These are phyloP conservation scores for Claviceps sp. DNA, from an alignment of 2,329 filamentous ascomycete species.

Conservation along the genomic window DNA sequence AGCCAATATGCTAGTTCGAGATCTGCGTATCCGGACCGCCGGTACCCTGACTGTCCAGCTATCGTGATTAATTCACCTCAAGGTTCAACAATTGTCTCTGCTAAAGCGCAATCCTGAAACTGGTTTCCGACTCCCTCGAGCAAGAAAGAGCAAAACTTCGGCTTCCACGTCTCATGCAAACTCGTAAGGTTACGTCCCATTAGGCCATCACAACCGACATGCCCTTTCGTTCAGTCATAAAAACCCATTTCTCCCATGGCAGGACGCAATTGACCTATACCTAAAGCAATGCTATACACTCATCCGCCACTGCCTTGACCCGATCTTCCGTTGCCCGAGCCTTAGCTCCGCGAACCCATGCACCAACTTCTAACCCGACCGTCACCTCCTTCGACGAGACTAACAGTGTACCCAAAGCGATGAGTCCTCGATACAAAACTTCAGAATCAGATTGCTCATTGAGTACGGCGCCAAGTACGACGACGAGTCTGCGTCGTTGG, in stretches of 20 bases:
- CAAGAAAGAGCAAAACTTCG: too few species aligned
- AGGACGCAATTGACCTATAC: not conserved
- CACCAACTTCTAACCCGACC: constrained; percentile 26
- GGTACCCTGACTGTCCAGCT: too few species aligned
- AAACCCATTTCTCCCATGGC: not conserved
- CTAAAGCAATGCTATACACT: constrained; percentile 22
- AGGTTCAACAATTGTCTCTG: too few species aligned
- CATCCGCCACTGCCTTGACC: constrained; percentile 32
- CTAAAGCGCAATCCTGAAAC: too few species aligned
- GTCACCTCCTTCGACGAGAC: constrained; percentile 36
- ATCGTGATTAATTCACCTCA: too few species aligned
- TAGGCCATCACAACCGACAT: not conserved
- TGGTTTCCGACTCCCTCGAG: not conserved
- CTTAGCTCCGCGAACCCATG: constrained; percentile 29
- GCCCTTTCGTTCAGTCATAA: not conserved
- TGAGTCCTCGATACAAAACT: constrained; percentile 67
- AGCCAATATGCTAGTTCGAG: too few species aligned
- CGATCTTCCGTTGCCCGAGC: constrained; percentile 31
- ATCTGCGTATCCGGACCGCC: too few species aligned
- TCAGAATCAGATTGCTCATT: constrained; percentile 61
- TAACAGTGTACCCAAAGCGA: constrained; percentile 64
- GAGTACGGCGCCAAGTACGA: constrained; percentile 50
- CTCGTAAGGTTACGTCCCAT: not conserved
- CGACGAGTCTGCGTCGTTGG: constrained; percentile 33
- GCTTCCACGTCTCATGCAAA: not conserved